Evolutionary conservation across 257 asterid genomes (phyloP).

Genomic region (Coffea eugenioides): DNA sequence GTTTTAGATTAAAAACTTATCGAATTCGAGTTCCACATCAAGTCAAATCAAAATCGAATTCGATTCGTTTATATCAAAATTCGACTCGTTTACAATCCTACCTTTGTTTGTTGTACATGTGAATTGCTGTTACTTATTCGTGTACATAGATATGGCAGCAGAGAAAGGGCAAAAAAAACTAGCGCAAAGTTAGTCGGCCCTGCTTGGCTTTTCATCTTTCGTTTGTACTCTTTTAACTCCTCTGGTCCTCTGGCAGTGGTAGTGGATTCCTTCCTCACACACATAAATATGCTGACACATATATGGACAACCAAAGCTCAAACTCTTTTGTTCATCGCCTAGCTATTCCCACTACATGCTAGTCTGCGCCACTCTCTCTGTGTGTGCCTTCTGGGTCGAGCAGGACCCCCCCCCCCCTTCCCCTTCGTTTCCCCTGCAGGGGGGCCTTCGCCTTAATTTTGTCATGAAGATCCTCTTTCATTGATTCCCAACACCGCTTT

Average conservation of each 20-base stretch:
- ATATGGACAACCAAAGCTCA: slow-evolving; percentile 2
- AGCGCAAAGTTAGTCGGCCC: neutral
- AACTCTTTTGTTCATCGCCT: slow-evolving; percentile 17
- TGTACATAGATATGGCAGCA: neutral
- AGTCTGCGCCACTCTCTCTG: neutral
- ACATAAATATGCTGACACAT: neutral
- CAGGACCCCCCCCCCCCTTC: too few species aligned
- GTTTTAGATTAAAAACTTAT: too few species aligned
- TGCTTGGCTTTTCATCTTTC: neutral
- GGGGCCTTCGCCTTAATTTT: neutral
- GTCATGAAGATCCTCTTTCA: slow-evolving; percentile 5
- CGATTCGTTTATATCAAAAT: too few species aligned
- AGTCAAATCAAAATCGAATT: too few species aligned
- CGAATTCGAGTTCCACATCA: too few species aligned
- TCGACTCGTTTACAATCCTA: too few species aligned
- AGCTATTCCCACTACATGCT: slow-evolving; percentile 8
- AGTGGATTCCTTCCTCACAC: neutral
- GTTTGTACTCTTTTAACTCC: neutral
- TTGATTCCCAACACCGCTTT: slow-evolving; percentile 14
- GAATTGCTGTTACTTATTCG: neutral
- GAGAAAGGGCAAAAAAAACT: too few species aligned
- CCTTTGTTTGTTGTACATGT: neutral
- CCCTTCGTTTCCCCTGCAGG: too few species aligned
- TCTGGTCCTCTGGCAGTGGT: neutral
- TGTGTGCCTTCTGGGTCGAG: too few species aligned